phyloP scores from a whole-genome alignment of 176 grass and related monocot genomes.

The Avena atlantica region DNA sequence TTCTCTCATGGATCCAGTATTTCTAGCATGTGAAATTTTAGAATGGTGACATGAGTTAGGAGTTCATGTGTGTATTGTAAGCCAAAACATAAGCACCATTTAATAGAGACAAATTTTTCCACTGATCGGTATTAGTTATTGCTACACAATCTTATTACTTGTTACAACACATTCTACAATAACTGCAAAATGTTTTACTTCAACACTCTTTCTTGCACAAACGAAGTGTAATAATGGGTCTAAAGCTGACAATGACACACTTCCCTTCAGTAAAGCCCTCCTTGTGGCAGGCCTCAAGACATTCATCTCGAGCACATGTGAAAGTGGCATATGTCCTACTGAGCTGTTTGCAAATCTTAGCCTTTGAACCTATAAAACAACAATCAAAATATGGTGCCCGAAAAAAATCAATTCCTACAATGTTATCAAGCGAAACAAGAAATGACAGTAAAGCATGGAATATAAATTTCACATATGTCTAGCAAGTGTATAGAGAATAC shows the following conservation, averaged over 20 bases:
- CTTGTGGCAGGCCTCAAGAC: neutral
- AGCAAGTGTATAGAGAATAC: neutral
- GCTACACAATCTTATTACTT: neutral
- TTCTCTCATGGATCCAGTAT: too few species aligned
- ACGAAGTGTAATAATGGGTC: neutral
- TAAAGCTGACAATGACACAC: neutral
- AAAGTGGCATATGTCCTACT: neutral
- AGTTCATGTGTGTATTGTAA: neutral
- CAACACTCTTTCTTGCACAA: neutral
- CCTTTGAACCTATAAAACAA: neutral
- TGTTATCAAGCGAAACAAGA: neutral
- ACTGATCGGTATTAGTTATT: neutral
- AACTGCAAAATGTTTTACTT: neutral
- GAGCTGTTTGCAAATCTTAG: neutral
- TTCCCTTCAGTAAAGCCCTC: neutral
- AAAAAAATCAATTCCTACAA: neutral
- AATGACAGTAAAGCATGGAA: neutral
- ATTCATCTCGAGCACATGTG: neutral
- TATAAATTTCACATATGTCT: neutral
- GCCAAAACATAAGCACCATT: neutral
- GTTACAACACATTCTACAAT: neutral
- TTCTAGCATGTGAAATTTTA: too few species aligned
- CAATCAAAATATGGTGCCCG: neutral
- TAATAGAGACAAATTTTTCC: neutral
- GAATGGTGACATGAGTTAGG: too few species aligned